These are phyloP conservation scores for Rosa multiflora DNA, from an alignment of 306 rosid species.

Conservation along the genomic window DNA sequence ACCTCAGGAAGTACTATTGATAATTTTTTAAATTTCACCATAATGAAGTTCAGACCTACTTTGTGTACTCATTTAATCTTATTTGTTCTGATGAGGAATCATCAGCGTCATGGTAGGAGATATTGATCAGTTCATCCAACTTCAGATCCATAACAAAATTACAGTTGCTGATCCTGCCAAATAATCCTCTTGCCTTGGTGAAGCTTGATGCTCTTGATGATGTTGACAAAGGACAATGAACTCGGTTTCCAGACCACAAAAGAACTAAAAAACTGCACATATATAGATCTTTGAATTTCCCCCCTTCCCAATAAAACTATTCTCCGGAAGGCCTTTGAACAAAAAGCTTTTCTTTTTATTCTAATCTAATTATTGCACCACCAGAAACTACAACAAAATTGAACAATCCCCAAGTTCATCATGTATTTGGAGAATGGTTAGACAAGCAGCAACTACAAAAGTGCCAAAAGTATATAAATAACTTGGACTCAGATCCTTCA, in stretches of 20 bases:
- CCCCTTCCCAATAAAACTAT: too few species aligned
- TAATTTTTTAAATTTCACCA: too few species aligned
- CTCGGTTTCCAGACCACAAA: background rate
- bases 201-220: background rate
- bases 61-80: background rate
- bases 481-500: background rate
- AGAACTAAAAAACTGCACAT: background rate
- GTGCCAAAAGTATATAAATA: background rate
- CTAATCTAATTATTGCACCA: background rate
- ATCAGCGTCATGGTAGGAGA: background rate
- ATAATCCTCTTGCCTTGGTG: background rate
- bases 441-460: background rate
- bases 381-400: background rate
- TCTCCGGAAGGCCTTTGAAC: background rate
- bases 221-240: background rate
- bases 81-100: background rate
- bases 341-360: background rate
- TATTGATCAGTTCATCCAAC: background rate
- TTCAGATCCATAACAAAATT: background rate
- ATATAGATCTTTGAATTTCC: background rate
- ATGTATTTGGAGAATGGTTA: background rate
- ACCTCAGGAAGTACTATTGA: too few species aligned
- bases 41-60: background rate
- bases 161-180: background rate
- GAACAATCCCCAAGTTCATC: background rate